Percentiles rank a stretch among this genome's conserved stretches.
Evolutionary conservation across 2,329 filamentous ascomycete species (phyloP).

Genomic region (Neoscytalidium dimidiatum): DNA sequence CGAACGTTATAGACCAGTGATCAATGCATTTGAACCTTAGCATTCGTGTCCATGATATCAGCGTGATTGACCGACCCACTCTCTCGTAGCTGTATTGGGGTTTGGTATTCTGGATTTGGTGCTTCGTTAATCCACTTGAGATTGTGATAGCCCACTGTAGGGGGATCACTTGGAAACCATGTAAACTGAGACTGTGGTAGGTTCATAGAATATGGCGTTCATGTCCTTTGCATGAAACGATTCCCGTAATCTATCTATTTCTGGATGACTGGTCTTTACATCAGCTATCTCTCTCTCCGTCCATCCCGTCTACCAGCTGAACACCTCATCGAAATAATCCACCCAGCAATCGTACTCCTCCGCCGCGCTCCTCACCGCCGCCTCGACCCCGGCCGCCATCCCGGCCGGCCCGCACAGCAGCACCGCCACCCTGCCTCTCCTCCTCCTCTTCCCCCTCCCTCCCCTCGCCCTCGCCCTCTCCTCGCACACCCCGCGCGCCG

Average conservation of each 20-base stretch:
- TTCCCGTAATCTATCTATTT: too few relatives aligned
- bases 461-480: conserved; percentile 22
- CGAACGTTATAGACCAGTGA: background rate
- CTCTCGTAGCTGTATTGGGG: too few relatives aligned
- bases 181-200: too few relatives aligned
- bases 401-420: conserved; percentile 49
- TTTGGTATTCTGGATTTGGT: too few relatives aligned
- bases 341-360: conserved; percentile 36
- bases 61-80: too few relatives aligned
- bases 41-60: too few relatives aligned
- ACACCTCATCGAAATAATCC: conserved; percentile 52
- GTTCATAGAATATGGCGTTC: too few relatives aligned
- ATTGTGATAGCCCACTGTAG: too few relatives aligned
- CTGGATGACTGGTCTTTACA: background rate
- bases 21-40: too few relatives aligned
- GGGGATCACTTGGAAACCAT: too few relatives aligned
- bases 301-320: conserved; percentile 40
- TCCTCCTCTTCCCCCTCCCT: conserved; percentile 26
- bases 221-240: too few relatives aligned
- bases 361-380: conserved; percentile 40
- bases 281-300: background rate
- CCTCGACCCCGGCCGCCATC: conserved; percentile 49
- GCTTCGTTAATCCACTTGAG: too few relatives aligned
- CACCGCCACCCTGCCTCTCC: conserved; percentile 34
- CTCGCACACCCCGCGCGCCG: conserved; percentile 25